Evolutionary conservation across 192 early-diverging fungal genomes (phyloP), one percentile per base, ranked within the genome.

Genomic region (Entomortierella lignicola): DNA sequence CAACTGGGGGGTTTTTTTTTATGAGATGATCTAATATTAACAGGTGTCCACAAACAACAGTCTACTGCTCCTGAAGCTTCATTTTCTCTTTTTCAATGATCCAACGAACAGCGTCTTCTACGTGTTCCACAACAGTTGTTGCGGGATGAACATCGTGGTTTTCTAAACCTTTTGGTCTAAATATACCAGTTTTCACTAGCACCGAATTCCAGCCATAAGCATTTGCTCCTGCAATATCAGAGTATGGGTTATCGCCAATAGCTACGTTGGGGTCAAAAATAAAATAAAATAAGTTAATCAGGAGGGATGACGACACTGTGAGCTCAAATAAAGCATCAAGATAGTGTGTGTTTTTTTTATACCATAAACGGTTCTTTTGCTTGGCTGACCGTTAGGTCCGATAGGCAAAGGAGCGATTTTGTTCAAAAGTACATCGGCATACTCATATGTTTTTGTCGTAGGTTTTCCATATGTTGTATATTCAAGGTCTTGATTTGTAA

Each of bases 391-490:
- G 29, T 56, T 31, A 30, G 52, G 15, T 15, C 54, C 55, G 4
- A n/a, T 69, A 0, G 68, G 81, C 15, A 60, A 57, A 4, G 57
- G 62, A 1, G 72, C 65, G 25, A 77, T 69, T 23, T 39, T 60
- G 60, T 85, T 82, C 12, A 94, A 70, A 4, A 90, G 55, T 0
- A 66, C 58, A 61, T 91, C 87, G 41, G 91, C 90, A 53, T 87
- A 94, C 50, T 82, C 32, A 63, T 98, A 98, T 4, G 95, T 96
- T n/a, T 83, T 72, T 0, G 34, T 59, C 50, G 92, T 84, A 5
- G 96, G 96, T 82, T 98, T 98, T 12, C 96, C 96, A 70, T 85
- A 98, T 2, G 87, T 87, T 18, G 85, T 87, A 44, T 91, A 91
- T 63, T 91, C 69, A 8, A 96, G 82, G 4, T 60, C 43, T 31